A percentile compares a stretch with the other conserved stretches of the same genome.
These are phyloP conservation scores for Panus rudis DNA, from an alignment of 768 basidiomycete genomes.

Conservation along the genomic window DNA sequence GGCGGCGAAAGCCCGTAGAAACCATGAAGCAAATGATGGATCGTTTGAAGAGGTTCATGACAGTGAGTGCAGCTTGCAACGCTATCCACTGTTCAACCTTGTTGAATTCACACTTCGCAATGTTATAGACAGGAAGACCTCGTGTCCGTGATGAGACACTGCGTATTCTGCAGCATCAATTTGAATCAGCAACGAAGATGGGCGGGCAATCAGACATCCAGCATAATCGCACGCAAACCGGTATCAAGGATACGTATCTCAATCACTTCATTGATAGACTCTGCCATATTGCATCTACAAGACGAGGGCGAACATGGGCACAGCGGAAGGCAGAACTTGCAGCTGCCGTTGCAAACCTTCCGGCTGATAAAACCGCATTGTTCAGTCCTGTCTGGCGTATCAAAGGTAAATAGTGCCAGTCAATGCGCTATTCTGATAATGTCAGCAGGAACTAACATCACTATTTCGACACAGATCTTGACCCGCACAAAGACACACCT, in stretches of 20 bases:
- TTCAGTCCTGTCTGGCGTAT: slow-evolving; percentile 31
- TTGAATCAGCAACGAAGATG: not conserved
- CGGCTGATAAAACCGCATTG: slow-evolving; percentile 13
- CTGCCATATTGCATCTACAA: too few relatives aligned
- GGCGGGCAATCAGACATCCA: not conserved
- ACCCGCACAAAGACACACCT: slow-evolving; percentile 37
- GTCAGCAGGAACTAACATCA: too few relatives aligned
- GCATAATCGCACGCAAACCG: slow-evolving; percentile 20
- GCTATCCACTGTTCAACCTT: not conserved
- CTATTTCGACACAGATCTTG: slow-evolving; percentile 24
- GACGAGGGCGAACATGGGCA: too few relatives aligned
- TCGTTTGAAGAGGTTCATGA: not conserved
- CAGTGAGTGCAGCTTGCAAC: not conserved
- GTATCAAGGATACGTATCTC: slow-evolving; percentile 30
- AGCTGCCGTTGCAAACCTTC: slow-evolving; percentile 8
- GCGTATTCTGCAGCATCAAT: not conserved
- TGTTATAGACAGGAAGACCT: not conserved
- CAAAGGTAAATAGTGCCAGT: slow-evolving; percentile 3
- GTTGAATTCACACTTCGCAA: not conserved
- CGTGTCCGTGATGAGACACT: not conserved
- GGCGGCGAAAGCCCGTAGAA: too few relatives aligned
- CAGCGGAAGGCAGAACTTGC: slow-evolving; percentile 15
- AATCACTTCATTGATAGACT: slow-evolving; percentile 20
- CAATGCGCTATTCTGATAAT: too few relatives aligned
- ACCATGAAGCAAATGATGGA: too few relatives aligned